phyloP scores from a whole-genome alignment of 2,329 filamentous ascomycete genomes.

The Paradendryphiella salina region DNA sequence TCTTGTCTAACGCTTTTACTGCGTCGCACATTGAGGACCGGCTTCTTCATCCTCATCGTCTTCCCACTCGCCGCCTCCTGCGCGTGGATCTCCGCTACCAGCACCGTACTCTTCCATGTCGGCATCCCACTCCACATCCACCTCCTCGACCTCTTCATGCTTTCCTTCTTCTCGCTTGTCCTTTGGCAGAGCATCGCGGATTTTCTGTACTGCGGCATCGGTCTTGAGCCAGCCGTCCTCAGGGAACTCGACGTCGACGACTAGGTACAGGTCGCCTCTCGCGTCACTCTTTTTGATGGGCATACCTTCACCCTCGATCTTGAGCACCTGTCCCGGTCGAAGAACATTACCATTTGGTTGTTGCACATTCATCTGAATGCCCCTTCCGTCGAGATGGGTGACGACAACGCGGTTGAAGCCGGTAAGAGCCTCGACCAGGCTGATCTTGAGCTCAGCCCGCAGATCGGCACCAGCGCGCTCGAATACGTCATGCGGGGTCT shows the following conservation, averaged over 20 bases:
- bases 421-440: conserved; percentile 78
- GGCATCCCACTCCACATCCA: conserved; percentile 80
- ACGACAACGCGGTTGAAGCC: conserved; percentile 90
- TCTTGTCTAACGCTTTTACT: conserved; percentile 52
- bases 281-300: conserved; percentile 81
- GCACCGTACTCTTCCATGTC: conserved; percentile 84
- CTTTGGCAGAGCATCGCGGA: conserved; percentile 74
- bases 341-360: conserved; percentile 74
- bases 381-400: conserved; percentile 90
- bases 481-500: conserved; percentile 81
- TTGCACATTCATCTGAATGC: conserved; percentile 78
- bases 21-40: conserved; percentile 72
- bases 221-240: conserved; percentile 77
- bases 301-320: conserved; percentile 90
- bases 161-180: conserved; percentile 62
- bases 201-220: conserved; percentile 68
- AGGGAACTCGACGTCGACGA: conserved; percentile 86
- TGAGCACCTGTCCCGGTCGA: conserved; percentile 80
- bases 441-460: conserved; percentile 77
- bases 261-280: conserved; percentile 84
- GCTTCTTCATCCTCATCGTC: conserved; percentile 65
- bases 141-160: conserved; percentile 76
- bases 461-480: conserved; percentile 82
- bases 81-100: conserved; percentile 68
- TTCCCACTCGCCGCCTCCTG: conserved; percentile 69